A percentile compares a stretch with the other conserved stretches of the same genome.
These are phyloP conservation scores for Herpetospermum pedunculosum DNA, from an alignment of 306 rosid genomes.

Conservation along the genomic window DNA sequence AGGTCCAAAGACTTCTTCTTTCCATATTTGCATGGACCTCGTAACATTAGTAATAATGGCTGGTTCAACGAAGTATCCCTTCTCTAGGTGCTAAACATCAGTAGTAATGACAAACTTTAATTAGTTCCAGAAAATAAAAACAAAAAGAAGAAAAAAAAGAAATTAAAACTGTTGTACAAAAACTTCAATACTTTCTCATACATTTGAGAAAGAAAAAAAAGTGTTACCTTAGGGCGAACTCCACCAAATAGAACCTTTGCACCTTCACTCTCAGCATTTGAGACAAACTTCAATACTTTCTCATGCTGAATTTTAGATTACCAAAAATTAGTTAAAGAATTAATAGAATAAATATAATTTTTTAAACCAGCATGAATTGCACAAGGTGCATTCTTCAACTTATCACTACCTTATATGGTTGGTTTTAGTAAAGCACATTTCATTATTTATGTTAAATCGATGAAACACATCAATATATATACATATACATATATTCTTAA, in stretches of 20 bases:
- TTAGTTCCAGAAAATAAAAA: constrained; percentile 4
- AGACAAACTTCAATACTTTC: constrained; percentile 64
- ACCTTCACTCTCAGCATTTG: constrained; percentile 85
- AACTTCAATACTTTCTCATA: too few species aligned
- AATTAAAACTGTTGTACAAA: not conserved
- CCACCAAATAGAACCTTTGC: constrained; percentile 85
- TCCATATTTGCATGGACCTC: constrained; percentile 94
- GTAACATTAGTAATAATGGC: constrained; percentile 67
- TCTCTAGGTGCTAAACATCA: constrained; percentile 72
- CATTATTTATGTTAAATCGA: not conserved
- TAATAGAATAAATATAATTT: not conserved
- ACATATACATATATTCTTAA: not conserved
- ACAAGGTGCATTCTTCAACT: not conserved
- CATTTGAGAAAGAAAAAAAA: too few species aligned
- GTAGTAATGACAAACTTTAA: not conserved
- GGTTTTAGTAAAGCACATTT: not conserved
- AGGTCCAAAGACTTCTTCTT: constrained; percentile 94
- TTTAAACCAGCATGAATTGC: not conserved
- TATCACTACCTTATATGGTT: not conserved
- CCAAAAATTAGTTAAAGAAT: constrained; percentile 23
- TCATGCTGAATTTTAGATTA: constrained; percentile 52
- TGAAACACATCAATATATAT: not conserved
- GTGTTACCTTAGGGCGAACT: constrained; percentile 74
- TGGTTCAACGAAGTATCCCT: constrained; percentile 78
- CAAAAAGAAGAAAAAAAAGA: not conserved